Evolutionary conservation across 306 rosid species (phyloP).

Genomic region (Vigna trinervia): DNA sequence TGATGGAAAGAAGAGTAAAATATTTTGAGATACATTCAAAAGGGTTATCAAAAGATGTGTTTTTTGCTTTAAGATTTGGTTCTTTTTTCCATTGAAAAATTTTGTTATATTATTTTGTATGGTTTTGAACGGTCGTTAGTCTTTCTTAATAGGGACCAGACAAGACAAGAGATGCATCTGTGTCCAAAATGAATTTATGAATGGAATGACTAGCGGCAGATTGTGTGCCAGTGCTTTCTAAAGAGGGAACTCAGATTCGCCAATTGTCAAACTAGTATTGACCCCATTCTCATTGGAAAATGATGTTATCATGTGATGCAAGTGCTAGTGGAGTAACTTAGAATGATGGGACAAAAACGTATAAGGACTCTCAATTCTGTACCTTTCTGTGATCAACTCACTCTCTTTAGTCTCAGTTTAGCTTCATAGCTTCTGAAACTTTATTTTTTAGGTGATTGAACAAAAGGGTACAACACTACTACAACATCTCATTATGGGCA

Average conservation of each 20-base stretch:
- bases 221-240: conserved; percentile 43
- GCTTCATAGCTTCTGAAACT: no score
- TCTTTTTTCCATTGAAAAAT: neutral
- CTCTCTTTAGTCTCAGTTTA: no score
- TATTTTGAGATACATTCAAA: conserved; percentile 31
- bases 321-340: conserved; percentile 15
- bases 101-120: neutral
- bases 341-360: neutral
- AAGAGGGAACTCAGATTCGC: conserved; percentile 37
- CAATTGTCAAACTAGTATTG: conserved; percentile 42
- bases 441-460: neutral
- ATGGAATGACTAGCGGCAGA: conserved; percentile 38
- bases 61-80: conserved; percentile 28
- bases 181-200: conserved; percentile 44
- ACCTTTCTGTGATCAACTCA: neutral
- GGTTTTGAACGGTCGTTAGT: conserved; percentile 40
- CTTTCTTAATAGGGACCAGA: neutral
- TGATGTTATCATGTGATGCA: conserved; percentile 22
- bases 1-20: neutral
- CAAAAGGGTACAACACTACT: neutral
- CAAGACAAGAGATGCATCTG: conserved; percentile 41
- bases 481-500: neutral
- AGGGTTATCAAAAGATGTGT: conserved; percentile 39
- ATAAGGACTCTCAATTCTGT: neutral
- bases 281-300: conserved; percentile 41